Percentiles rank a stretch among this genome's conserved stretches.
phyloP scores from a whole-genome alignment of 768 basidiomycete genomes.

The Amanita thiersii region DNA sequence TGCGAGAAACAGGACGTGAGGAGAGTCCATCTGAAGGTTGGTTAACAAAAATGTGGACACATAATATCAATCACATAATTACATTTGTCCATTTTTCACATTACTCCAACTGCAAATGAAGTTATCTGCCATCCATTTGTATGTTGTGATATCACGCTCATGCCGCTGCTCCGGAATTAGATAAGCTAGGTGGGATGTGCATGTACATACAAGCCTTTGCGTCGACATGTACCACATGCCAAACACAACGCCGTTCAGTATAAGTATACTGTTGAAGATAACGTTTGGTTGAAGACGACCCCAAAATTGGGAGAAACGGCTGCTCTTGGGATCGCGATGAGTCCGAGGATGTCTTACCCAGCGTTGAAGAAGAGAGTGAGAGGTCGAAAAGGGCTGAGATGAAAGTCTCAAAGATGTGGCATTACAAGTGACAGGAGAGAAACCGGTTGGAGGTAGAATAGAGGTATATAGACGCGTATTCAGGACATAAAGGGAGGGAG shows the following conservation, averaged over 20 bases:
- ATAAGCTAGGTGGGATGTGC: slow-evolving; percentile 3
- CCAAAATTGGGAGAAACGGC: slow-evolving; percentile 27
- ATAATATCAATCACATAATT: too few relatives aligned
- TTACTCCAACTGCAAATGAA: slow-evolving; percentile 59
- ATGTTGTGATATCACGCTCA: slow-evolving; percentile 29
- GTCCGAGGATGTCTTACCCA: slow-evolving; percentile 7
- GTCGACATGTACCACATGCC: slow-evolving; percentile 44
- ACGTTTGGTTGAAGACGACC: slow-evolving; percentile 44
- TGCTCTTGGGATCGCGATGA: slow-evolving; percentile 1
- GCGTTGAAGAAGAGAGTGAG: not conserved
- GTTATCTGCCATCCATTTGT: slow-evolving; percentile 48
- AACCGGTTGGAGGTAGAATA: not conserved
- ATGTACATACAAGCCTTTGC: slow-evolving; percentile 24
- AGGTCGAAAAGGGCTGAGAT: slow-evolving; percentile 4
- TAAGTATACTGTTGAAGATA: slow-evolving; percentile 60
- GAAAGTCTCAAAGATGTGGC: too few relatives aligned
- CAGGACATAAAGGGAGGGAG: not conserved
- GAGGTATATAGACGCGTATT: too few relatives aligned
- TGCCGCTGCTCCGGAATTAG: slow-evolving; percentile 19
- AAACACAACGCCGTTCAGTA: slow-evolving; percentile 55
- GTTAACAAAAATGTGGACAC: not conserved
- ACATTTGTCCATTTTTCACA: slow-evolving; percentile 59
- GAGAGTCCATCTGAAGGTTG: slow-evolving; percentile 59
- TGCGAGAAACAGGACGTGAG: slow-evolving; percentile 71
- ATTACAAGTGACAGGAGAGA: too few relatives aligned